A percentile compares a stretch with the other conserved stretches of the same genome.
These are phyloP conservation scores for Cercophora newfieldiana DNA, from an alignment of 495 filamentous ascomycete genomes.

Conservation along the genomic window DNA sequence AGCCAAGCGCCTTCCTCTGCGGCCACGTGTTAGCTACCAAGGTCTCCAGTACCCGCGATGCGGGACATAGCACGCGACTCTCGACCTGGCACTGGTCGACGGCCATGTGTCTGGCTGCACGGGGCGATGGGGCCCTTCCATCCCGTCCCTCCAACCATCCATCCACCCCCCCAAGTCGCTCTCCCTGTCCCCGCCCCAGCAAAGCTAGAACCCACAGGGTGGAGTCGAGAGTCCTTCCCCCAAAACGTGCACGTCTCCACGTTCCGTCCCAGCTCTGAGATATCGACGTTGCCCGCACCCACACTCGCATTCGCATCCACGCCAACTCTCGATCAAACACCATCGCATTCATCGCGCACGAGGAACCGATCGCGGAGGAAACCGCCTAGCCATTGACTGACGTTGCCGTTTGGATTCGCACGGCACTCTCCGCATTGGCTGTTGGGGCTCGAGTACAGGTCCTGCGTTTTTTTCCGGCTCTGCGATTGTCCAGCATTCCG, in stretches of 20 bases:
- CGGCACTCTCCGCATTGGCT: not conserved
- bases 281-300: conserved; percentile 20
- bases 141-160: conserved; percentile 15
- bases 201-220: not conserved
- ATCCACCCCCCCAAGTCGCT: conserved; percentile 14
- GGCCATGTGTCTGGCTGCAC: conserved; percentile 30
- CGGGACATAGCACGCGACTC: conserved; percentile 6
- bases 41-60: not conserved
- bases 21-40: not conserved
- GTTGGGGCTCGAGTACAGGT: too few relatives aligned
- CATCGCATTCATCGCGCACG: not conserved
- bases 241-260: conserved; percentile 35
- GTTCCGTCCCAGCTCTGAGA: conserved; percentile 8
- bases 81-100: conserved; percentile 3
- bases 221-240: conserved; percentile 8
- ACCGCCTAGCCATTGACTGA: not conserved
- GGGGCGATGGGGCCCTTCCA: conserved; percentile 17
- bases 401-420: not conserved
- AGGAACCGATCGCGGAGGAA: not conserved
- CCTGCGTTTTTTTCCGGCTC: not conserved
- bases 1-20: not conserved
- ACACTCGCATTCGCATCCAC: not conserved
- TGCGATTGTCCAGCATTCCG: not conserved
- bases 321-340: not conserved
- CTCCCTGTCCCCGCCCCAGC: conserved; percentile 6